Evolutionary conservation across 2,329 filamentous ascomycete species (phyloP).

Genomic region (Colletotrichum orchidophilum): DNA sequence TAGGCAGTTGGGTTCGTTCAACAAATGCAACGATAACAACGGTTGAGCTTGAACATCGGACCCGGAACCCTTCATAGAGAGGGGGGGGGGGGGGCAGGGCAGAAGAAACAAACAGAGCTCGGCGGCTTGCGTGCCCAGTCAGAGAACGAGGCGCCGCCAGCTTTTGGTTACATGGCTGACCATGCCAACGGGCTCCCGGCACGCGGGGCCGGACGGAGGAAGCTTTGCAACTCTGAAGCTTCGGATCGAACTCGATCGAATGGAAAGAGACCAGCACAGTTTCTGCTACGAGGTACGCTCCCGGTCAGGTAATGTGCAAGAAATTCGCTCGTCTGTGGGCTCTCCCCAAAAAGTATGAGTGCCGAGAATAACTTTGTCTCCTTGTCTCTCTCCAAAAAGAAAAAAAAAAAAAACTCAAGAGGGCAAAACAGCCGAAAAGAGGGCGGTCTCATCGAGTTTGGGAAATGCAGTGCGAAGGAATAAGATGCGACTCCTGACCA

Average conservation of each 20-base stretch:
- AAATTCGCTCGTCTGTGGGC: background rate
- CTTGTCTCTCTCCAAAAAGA: background rate
- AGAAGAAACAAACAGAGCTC: background rate
- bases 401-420: background rate
- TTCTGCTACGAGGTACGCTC: too few relatives aligned
- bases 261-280: background rate
- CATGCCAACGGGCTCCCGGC: background rate
- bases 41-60: background rate
- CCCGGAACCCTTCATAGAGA: background rate
- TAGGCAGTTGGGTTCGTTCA: background rate
- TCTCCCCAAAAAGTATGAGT: background rate
- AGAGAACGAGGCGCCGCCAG: background rate
- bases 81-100: too few relatives aligned
- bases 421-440: background rate
- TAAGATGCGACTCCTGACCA: background rate
- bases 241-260: background rate
- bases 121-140: background rate
- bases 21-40: background rate
- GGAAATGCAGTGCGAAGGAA: background rate
- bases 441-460: constrained; percentile 2
- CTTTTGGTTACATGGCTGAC: background rate
- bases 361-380: background rate
- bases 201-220: background rate
- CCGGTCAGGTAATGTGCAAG: too few relatives aligned
- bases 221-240: background rate